Percentiles rank a stretch among this genome's conserved stretches.
Conservation (phyloP, 129 eudicot species). For the Tanacetum coccineum region DNA sequence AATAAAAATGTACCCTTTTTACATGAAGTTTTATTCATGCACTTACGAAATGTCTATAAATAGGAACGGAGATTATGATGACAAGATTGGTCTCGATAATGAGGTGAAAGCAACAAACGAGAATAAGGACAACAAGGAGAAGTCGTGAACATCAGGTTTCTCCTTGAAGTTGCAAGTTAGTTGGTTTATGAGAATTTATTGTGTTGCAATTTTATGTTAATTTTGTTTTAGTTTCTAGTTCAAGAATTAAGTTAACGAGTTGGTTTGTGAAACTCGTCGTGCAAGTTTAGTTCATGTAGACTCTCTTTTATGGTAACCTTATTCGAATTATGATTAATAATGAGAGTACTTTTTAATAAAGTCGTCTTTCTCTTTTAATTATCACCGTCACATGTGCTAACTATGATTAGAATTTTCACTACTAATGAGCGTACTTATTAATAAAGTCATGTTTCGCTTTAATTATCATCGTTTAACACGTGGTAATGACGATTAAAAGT, state of each 20-base stretch:
- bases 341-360: background rate
- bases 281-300: background rate
- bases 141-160: background rate
- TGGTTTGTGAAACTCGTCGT: too few species aligned
- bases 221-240: background rate
- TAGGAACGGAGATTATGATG: too few species aligned
- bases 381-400: too few species aligned
- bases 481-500: too few species aligned
- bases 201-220: background rate
- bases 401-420: too few species aligned
- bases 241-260: background rate
- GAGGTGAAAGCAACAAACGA: background rate
- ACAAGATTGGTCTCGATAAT: background rate
- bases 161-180: background rate
- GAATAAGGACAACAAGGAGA: conserved; percentile 1
- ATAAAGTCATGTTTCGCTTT: too few species aligned
- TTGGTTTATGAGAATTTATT: background rate
- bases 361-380: too few species aligned
- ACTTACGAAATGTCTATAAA: background rate
- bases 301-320: background rate
- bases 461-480: too few species aligned
- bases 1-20: too few species aligned
- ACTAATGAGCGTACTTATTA: too few species aligned
- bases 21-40: too few species aligned
- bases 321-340: background rate